A percentile compares a stretch with the other conserved stretches of the same genome.
phyloP scores from a whole-genome alignment of 371 early-diverging fungal genomes.

The Blakeslea trispora region DNA sequence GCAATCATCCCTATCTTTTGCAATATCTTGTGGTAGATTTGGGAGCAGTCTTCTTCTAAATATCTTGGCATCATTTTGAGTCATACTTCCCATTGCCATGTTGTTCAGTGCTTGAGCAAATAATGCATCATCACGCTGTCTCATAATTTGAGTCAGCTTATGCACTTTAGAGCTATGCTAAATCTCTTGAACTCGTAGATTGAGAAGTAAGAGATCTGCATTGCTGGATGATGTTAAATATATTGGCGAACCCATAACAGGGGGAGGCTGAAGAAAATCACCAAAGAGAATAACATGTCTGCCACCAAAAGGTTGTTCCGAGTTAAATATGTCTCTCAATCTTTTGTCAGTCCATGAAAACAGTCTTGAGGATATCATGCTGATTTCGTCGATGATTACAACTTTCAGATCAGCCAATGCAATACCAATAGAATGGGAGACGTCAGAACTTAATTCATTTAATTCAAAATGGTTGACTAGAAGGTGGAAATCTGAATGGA shows the following conservation, averaged over 20 bases:
- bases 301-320: neutral
- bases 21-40: neutral
- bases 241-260: constrained; percentile 1
- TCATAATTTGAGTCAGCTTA: constrained; percentile 9
- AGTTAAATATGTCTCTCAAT: neutral
- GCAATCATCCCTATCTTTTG: neutral
- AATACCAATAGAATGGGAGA: neutral
- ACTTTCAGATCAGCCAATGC: constrained; percentile 3
- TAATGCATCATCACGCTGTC: constrained; percentile 11
- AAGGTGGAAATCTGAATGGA: neutral
- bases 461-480: neutral
- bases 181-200: neutral
- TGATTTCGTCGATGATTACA: constrained; percentile 3
- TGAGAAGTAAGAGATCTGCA: neutral
- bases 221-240: neutral
- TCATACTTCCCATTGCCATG: constrained; percentile 9
- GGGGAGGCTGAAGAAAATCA: constrained; percentile 12
- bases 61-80: neutral
- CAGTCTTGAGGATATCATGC: neutral
- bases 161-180: constrained; percentile 9
- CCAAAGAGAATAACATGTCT: constrained; percentile 14
- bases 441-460: neutral
- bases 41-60: constrained; percentile 3
- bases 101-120: constrained; percentile 12
- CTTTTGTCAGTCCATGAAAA: neutral